Conservation (phyloP, 306 rosid genomes). For the Leucaena leucocephala region DNA sequence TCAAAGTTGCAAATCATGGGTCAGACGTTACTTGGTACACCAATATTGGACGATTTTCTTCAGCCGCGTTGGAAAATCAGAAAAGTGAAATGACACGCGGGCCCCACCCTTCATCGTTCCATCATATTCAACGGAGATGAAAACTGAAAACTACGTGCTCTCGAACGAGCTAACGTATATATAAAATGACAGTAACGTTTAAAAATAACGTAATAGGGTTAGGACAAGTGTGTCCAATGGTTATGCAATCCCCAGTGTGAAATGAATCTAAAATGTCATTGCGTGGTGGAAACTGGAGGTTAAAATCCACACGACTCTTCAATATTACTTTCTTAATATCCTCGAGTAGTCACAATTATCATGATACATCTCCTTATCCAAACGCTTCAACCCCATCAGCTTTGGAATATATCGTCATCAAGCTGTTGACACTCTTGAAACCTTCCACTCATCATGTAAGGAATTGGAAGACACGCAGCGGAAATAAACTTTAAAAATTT, state of each 20-base stretch:
- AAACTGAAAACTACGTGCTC: neutral
- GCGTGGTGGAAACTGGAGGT: conserved; percentile 29
- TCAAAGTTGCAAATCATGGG: conserved; percentile 31
- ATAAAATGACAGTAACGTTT: neutral
- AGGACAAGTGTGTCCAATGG: conserved; percentile 21
- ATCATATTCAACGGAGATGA: neutral
- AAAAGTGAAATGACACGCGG: neutral
- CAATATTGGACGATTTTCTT: neutral
- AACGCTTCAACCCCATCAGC: conserved; percentile 13
- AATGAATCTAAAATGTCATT: conserved; percentile 49
- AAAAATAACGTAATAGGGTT: neutral
- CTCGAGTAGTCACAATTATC: conserved; percentile 10
- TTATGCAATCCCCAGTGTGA: conserved; percentile 37
- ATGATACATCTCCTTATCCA: conserved; percentile 34
- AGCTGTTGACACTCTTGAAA: neutral
- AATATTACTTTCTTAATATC: neutral
- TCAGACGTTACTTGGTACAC: conserved; percentile 23
- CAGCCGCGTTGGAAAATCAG: conserved; percentile 1
- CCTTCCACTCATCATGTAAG: neutral
- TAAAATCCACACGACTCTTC: conserved; percentile 9
- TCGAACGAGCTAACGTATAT: neutral
- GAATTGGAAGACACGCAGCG: too few relatives aligned
- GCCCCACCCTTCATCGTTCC: neutral
- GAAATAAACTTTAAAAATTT: too few relatives aligned
- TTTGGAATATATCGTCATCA: conserved; percentile 22